Base-by-base conservation (phyloP, 306 rosid genomes). In the Prosopis cineraria region DNA sequence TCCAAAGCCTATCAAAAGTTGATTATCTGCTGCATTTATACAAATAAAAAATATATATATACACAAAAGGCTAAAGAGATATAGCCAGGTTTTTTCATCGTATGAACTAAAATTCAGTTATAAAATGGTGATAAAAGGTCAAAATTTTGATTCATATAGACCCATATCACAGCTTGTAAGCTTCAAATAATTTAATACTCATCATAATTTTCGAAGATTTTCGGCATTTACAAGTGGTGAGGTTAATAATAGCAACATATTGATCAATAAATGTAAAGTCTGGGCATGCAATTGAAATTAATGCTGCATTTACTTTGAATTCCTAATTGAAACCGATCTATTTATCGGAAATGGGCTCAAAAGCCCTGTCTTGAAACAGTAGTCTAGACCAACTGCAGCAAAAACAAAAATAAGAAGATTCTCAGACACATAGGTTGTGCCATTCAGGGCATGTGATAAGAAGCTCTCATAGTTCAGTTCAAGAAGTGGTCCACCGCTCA, bases 311-410 rank as follows among this genome's bases (percentile, higher is more conserved):
- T 68, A 84, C 45, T 70, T 69, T 5, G 70, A 60, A 68, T 78
- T 78, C 78, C 52, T 36, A 68, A 78, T 75, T 39, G 52, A 77
- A 71, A 77, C 58, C 56, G 91, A 78, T 64, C 68, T 84, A 72
- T 81, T 84, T 62, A 88, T 80, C 13, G 96, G 91, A 79, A 88
- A 91, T 56, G 94, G 85, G 64, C 91, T 89, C 62, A 91, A 74
- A 70, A 91, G 81, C 66, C 89, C 82, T 31, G 77, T 72, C 93
- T 88, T 93, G 76, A 93, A 84, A 82, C 97, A 90, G 71, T 83
- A 94, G 67, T 94, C 98, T 53, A 92, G 82, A 68, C 83, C 87
- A 83, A 92, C 86, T 70, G 93, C 90, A 66, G 97, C 91, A 83
- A 70, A 90, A 73, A 77, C 79, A 85, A 94, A 92, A 70, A 94